Evolutionary conservation across 2,329 filamentous ascomycete species (phyloP), one percentile per base, ranked within the genome.

Genomic region (Sclerotinia sclerotiorum): DNA sequence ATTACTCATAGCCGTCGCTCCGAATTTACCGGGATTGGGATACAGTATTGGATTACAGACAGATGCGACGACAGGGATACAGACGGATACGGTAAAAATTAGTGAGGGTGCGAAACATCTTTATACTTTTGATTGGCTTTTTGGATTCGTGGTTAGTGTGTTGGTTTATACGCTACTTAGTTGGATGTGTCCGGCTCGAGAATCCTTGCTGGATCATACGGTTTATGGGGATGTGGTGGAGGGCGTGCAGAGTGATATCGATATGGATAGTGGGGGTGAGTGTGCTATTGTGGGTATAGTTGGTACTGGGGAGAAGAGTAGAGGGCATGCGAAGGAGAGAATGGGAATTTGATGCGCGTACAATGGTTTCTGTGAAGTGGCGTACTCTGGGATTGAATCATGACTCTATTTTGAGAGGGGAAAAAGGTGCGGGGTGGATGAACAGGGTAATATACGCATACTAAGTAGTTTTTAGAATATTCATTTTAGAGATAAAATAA

Each of bases 101-200:
- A 78, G 73, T 0, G 78, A 79, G 0, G 88, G 88, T 0, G 78
- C 81, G 0, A 77, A 79, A 54, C 83, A 85, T 71, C 79, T 89
- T 5, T 90, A 89, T 74, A 82, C 84, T 35, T 88, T 90, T 74
- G 87, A 88, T n/a, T 90, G 88, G 84, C 75, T 90, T 24, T 81
- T 88, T 61, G 88, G 88, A 0, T 89, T 90, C 71, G 79, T 83
- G 13, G 80, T 77, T 0, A 86, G 85, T 10, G 83, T 84, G 27
- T 62, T 86, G 3, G 80, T 89, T 0, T 90, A 90, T 77, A 78
- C 84, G 13, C 73, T 70, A 0, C 73, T 89, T 27, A 84, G 81
- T 60, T 79, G 78, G 69, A 72, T 79, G 3, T 83, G 85, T 54
- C 85, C 86, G 10, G 83, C 81, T 0, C 76, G 69, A n/a, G 82